phyloP scores from a whole-genome alignment of 1,284 basidiomycete species.

The Ganoderma lucidum region DNA sequence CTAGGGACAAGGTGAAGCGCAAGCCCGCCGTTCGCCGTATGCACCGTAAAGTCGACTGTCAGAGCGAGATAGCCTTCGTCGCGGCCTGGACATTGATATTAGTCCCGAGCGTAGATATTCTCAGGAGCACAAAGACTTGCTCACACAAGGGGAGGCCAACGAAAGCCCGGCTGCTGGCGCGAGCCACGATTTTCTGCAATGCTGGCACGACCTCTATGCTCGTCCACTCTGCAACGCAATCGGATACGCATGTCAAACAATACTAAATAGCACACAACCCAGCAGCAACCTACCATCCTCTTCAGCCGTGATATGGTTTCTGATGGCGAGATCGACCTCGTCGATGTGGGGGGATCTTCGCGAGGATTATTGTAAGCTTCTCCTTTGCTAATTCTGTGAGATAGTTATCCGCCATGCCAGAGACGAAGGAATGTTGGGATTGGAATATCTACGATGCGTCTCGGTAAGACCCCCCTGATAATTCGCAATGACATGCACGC shows the following conservation, averaged over 20 bases:
- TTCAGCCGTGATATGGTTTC: conserved; percentile 27
- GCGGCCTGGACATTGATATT: conserved; percentile 12
- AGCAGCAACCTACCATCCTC: conserved; percentile 3
- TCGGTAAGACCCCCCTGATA: not conserved
- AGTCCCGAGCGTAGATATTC: not conserved
- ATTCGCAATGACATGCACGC: not conserved
- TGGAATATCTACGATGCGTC: conserved; percentile 13
- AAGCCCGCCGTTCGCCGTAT: conserved; percentile 11
- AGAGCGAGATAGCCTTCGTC: conserved; percentile 25
- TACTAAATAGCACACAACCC: too few species aligned
- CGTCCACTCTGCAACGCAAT: conserved; percentile 18
- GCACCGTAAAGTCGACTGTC: conserved; percentile 16
- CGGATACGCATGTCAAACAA: not conserved
- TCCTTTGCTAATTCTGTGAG: conserved; percentile 37
- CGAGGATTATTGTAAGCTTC: conserved; percentile 35
- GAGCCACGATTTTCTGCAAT: conserved; percentile 20
- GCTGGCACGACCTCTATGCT: conserved; percentile 7
- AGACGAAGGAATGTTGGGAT: conserved; percentile 19
- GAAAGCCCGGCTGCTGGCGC: conserved; percentile 51
- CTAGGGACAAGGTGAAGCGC: conserved; percentile 19
- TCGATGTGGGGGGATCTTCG: conserved; percentile 35
- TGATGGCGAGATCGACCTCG: conserved; percentile 35
- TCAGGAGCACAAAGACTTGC: conserved; percentile 33
- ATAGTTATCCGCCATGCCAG: conserved; percentile 31
- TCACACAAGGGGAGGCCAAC: conserved; percentile 47